Percentiles rank a stretch among this genome's conserved stretches.
phyloP scores from a whole-genome alignment of 2,329 filamentous ascomycete genomes.

The Penicillium sp. region DNA sequence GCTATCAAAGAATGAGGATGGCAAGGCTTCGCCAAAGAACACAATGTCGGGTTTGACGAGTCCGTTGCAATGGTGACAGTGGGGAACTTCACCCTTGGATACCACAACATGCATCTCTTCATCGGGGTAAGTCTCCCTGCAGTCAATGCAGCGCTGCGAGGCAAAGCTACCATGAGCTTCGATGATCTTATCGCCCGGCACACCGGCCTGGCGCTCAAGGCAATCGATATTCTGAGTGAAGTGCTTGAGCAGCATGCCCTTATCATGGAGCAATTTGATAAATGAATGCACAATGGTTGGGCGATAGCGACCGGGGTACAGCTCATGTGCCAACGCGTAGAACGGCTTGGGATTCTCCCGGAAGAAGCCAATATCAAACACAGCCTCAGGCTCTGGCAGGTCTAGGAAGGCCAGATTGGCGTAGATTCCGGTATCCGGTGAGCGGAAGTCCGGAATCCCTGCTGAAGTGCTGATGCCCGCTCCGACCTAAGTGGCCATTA shows the following conservation, averaged over 20 bases:
- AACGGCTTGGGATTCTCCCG: constrained; percentile 81
- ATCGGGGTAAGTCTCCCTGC: constrained; percentile 70
- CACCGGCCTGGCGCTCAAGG: constrained; percentile 81
- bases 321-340: constrained; percentile 85
- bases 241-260: constrained; percentile 75
- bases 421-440: constrained; percentile 89
- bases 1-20: constrained; percentile 64
- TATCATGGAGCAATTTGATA: constrained; percentile 76
- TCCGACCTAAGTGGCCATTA: constrained; percentile 59
- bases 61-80: constrained; percentile 70
- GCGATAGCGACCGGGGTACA: constrained; percentile 85
- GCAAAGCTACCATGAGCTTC: constrained; percentile 97
- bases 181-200: constrained; percentile 77
- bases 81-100: constrained; percentile 66
- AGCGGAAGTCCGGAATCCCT: constrained; percentile 88
- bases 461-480: constrained; percentile 68
- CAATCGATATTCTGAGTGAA: constrained; percentile 99
- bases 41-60: constrained; percentile 93
- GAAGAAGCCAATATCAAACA: constrained; percentile 94
- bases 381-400: constrained; percentile 84
- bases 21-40: constrained; percentile 82
- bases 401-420: constrained; percentile 84
- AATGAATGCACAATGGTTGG: constrained; percentile 92
- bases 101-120: constrained; percentile 73
- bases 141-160: constrained; percentile 87